Evolutionary conservation across 768 basidiomycete genomes (phyloP).

Genomic region (Brasilioporus rufonigricans): DNA sequence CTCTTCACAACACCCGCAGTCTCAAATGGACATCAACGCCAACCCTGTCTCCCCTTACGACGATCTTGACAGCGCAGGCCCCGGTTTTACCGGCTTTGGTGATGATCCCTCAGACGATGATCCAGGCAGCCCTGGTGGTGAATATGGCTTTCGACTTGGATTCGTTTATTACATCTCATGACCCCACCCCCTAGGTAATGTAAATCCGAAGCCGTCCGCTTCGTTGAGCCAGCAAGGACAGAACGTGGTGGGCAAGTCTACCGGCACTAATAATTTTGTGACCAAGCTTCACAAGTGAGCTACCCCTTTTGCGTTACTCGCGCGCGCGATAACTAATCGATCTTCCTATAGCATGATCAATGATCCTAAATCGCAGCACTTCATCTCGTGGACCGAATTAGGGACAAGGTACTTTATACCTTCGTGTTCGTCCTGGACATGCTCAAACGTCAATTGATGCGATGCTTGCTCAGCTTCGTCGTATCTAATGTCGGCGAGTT

Average conservation of each 20-base stretch:
- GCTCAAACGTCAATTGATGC: no score
- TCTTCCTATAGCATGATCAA: constrained; percentile 69
- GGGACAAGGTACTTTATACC: constrained; percentile 53
- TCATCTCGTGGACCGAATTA: constrained; percentile 80
- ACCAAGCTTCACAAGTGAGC: constrained; percentile 84
- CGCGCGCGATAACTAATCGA: neutral
- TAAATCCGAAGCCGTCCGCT: constrained; percentile 15
- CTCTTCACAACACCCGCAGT: constrained; percentile 14
- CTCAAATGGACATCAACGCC: constrained; percentile 31
- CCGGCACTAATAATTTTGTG: constrained; percentile 78
- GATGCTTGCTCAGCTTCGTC: constrained; percentile 52
- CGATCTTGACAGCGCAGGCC: constrained; percentile 52
- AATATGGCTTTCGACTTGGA: no score
- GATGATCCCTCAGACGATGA: constrained; percentile 31
- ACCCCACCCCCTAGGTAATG: neutral
- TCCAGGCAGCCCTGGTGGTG: constrained; percentile 16
- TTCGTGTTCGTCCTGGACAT: neutral
- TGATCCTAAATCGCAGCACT: constrained; percentile 74
- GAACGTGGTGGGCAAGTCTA: constrained; percentile 62
- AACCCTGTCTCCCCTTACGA: constrained; percentile 44
- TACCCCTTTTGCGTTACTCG: neutral
- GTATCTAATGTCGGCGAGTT: constrained; percentile 87
- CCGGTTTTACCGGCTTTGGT: constrained; percentile 13
- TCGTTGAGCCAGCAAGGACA: constrained; percentile 36
- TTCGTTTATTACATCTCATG: neutral